A percentile compares a stretch with the other conserved stretches of the same genome.
Conservation (phyloP, 139 green algal genomes). For the Pseudopediastrum boryanum region DNA sequence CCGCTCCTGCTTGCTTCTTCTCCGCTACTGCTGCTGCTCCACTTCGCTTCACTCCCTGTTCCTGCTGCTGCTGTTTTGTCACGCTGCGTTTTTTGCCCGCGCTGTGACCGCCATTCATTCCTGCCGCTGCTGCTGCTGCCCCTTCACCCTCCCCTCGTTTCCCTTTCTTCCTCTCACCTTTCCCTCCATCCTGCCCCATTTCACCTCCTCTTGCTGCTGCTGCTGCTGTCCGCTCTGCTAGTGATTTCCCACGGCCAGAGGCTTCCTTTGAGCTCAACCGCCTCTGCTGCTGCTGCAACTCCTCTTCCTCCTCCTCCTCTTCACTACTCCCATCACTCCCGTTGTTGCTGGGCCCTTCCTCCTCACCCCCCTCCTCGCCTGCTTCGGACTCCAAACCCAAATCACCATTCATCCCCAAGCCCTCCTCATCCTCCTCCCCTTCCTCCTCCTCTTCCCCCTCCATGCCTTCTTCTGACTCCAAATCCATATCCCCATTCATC, state of each 20-base stretch:
- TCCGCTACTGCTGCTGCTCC: not conserved
- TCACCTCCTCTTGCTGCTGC: not conserved
- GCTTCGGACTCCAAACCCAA: too few species aligned
- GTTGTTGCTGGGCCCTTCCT: too few species aligned
- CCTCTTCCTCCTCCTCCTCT: conserved; percentile 10
- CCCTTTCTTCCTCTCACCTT: conserved; percentile 17
- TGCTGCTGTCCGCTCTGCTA: too few species aligned
- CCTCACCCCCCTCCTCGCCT: too few species aligned
- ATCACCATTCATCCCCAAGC: too few species aligned
- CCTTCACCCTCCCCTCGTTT: not conserved
- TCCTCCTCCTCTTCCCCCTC: conserved; percentile 1
- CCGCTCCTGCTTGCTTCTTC: conserved; percentile 32
- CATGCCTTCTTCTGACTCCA: not conserved
- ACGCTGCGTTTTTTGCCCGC: not conserved
- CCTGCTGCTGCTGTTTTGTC: conserved; percentile 37
- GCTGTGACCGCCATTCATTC: not conserved
- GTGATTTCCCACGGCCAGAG: too few species aligned
- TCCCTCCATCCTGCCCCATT: not conserved
- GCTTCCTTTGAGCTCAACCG: conserved; percentile 15
- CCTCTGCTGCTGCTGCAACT: not conserved
- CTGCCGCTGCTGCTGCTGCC: conserved; percentile 39
- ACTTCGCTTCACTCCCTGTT: conserved; percentile 16
- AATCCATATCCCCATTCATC: not conserved
- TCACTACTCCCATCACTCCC: too few species aligned
- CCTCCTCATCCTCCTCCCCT: too few species aligned